Conservation (phyloP, 371 early-diverging fungal genomes). For the Mucor velutinosus region DNA sequence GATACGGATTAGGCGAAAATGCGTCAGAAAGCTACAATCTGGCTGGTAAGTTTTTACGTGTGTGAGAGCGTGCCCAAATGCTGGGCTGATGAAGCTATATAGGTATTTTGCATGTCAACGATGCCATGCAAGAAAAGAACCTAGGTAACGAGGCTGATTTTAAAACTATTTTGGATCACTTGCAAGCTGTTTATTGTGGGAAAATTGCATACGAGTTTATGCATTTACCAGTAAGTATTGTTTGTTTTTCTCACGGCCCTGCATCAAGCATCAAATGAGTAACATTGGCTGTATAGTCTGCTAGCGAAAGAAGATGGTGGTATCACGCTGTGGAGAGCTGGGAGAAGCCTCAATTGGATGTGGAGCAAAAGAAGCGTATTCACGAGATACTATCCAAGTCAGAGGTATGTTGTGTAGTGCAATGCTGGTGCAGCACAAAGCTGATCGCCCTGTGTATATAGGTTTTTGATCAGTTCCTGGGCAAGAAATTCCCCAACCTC, state of each 20-base stretch:
- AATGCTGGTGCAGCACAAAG: not conserved
- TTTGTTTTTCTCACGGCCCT: not conserved
- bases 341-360: constrained; percentile 54
- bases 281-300: constrained; percentile 52
- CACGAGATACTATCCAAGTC: constrained; percentile 75
- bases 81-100: not conserved
- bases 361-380: constrained; percentile 72
- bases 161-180: constrained; percentile 70
- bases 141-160: constrained; percentile 61
- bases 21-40: constrained; percentile 55
- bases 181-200: constrained; percentile 80
- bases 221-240: constrained; percentile 78
- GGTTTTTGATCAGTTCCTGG: constrained; percentile 95
- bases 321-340: constrained; percentile 84
- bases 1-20: constrained; percentile 69
- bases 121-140: constrained; percentile 42
- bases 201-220: constrained; percentile 93
- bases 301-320: constrained; percentile 89
- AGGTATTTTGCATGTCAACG: constrained; percentile 82
- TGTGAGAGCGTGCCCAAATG: not conserved
- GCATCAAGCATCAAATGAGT: not conserved
- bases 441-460: constrained; percentile 1
- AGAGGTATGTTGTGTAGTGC: constrained; percentile 51
- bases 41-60: constrained; percentile 33
- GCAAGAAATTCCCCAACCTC: constrained; percentile 91